These are phyloP conservation scores for Albugo laibachii DNA, from an alignment of 352 stramenopile species.

Conservation along the genomic window DNA sequence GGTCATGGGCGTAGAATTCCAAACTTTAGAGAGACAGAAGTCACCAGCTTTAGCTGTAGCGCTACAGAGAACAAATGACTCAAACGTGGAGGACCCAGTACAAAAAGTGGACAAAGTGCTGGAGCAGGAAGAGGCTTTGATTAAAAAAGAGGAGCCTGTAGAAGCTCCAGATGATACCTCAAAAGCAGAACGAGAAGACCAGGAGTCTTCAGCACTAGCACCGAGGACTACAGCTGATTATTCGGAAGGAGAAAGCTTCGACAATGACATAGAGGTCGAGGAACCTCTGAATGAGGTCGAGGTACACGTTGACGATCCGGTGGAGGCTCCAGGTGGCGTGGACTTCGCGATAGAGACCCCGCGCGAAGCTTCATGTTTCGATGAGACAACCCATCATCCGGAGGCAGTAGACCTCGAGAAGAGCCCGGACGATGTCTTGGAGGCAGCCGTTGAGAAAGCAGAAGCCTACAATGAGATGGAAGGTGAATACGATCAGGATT, in stretches of 20 bases:
- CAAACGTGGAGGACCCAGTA: no score
- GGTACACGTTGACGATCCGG: constrained; percentile 8
- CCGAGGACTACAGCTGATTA: not conserved
- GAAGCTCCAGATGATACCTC: not conserved
- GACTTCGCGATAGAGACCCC: no score
- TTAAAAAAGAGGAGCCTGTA: not conserved
- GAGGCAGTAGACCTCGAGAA: not conserved
- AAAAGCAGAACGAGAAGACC: constrained; percentile 1
- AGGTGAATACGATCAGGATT: constrained; percentile 4
- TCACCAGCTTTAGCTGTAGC: no score
- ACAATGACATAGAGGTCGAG: constrained; percentile 4
- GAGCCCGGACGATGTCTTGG: not conserved
- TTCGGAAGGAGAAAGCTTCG: not conserved
- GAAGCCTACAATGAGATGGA: not conserved
- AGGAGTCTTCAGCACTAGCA: no score
- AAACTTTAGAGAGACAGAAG: no score
- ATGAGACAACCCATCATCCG: no score
- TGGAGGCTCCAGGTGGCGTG: no score
- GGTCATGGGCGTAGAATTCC: no score
- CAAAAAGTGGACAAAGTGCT: no score
- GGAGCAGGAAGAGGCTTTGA: not conserved
- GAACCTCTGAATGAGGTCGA: constrained; percentile 11
- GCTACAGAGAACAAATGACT: no score
- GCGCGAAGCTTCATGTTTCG: no score
- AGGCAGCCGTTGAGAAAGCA: not conserved